phyloP scores from a whole-genome alignment of 2,329 filamentous ascomycete species.

The Ophiostoma quercus region DNA sequence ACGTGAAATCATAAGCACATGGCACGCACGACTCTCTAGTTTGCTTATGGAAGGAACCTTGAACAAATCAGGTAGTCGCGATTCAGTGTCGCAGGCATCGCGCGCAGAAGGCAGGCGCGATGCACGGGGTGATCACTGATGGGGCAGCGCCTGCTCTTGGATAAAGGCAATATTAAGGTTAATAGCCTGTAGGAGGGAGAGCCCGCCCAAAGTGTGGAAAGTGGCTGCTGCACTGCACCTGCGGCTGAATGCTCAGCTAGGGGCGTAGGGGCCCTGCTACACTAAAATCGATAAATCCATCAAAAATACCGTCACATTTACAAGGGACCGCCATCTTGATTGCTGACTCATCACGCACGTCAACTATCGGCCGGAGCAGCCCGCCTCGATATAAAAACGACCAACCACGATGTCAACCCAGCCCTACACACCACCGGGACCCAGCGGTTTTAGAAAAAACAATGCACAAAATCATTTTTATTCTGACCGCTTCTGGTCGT shows the following conservation, averaged over 20 bases:
- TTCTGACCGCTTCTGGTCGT: background rate
- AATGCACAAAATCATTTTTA: too few species aligned
- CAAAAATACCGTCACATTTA: background rate
- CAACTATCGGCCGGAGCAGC: slow-evolving; percentile 24
- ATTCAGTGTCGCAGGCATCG: background rate
- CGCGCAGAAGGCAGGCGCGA: background rate
- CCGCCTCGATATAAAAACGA: slow-evolving; percentile 19
- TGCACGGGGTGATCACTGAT: background rate
- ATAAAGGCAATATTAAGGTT: background rate
- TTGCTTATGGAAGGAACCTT: background rate
- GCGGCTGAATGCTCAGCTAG: slow-evolving; percentile 1
- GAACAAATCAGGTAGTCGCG: background rate
- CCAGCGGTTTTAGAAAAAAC: background rate
- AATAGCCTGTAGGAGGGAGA: background rate
- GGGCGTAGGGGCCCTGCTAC: background rate
- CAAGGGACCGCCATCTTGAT: background rate
- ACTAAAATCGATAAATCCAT: background rate
- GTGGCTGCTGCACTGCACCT: background rate
- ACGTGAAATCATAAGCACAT: background rate
- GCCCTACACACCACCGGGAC: slow-evolving; percentile 17
- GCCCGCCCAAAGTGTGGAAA: background rate
- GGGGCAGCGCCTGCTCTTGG: background rate
- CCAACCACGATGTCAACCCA: background rate
- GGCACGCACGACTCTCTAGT: background rate
- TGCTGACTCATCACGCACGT: background rate